Evolutionary conservation across 371 early-diverging fungal genomes (phyloP), one percentile per base, ranked within the genome.

Genomic region (Syncephalastrum sp.): DNA sequence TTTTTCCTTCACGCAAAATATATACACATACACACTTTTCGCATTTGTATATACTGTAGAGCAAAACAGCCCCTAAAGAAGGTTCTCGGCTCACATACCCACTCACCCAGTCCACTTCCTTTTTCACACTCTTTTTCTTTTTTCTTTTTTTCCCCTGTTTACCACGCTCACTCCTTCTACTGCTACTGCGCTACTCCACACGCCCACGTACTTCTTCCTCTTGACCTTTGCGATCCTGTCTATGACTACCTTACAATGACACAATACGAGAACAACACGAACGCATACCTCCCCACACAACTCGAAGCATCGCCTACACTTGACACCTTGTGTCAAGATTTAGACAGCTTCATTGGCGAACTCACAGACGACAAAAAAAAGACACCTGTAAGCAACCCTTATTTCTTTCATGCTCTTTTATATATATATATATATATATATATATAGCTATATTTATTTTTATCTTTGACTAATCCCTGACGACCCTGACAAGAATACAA

Each of bases 341-440:
- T 73, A 25, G 73, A 73, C 48, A 61, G 58, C 42, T 73, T 69
- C 50, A 73, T 73, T 41, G 62, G 63, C 29, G 73, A 73, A 55
- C 42, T 73, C 25, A 42, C 52, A 49, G 50, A 21, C 24, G 47
- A 43, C 15, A 47, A 47, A 38, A 16, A 14, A 47, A 38, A 42
- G 49, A 47, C 49, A 17, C 42, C 41, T 19, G 42, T 45, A 44
- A 43, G 42, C 42, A 45, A 16, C 44, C 42, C 50, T 54, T 27
- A 27, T 54, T 54, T 51, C 5, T 38, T 38, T 17, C 42, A 51
- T 27, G 50, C 13, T 25, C 8, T 49, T 49, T 24, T 3, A 27
- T 49, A 3, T 24, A 8, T 25, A 24, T 24, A 2, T 49, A 3
- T 15, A 49, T 29, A n/a, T n/a, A n/a, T n/a, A n/a, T n/a, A n/a